A percentile compares a stretch with the other conserved stretches of the same genome.
These are phyloP conservation scores for Phalaenopsis equestris DNA, from an alignment of 106 monocot genomes.

Conservation along the genomic window DNA sequence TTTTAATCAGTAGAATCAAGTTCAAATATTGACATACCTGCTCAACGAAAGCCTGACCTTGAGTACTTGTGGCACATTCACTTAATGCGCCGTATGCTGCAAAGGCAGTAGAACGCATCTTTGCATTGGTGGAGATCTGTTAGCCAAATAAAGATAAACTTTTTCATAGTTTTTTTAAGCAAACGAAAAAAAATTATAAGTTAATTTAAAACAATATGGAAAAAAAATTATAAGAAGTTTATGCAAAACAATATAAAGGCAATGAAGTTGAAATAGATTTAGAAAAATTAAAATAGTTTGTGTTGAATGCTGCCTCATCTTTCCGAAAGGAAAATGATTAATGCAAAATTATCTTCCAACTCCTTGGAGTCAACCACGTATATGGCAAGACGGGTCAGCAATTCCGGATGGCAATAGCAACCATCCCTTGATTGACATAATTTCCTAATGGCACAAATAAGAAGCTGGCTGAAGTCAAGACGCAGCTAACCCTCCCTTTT, in stretches of 20 bases:
- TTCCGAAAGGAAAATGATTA: too few species aligned
- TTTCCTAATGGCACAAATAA: too few species aligned
- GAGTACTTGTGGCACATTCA: constrained; percentile 46
- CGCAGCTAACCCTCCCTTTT: too few species aligned
- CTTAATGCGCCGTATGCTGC: constrained; percentile 87
- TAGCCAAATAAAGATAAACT: neutral
- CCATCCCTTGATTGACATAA: too few species aligned
- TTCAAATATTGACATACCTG: constrained; percentile 41
- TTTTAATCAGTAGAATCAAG: neutral
- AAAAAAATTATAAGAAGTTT: neutral
- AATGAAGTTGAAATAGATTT: neutral
- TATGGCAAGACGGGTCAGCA: too few species aligned
- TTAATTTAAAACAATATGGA: neutral
- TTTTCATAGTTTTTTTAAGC: neutral
- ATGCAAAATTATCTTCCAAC: too few species aligned
- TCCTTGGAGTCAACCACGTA: too few species aligned
- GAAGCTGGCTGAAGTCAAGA: too few species aligned
- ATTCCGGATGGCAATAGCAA: too few species aligned
- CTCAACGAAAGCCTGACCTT: constrained; percentile 80
- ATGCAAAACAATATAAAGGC: neutral
- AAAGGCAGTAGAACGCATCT: constrained; percentile 85
- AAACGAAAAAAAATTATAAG: neutral
- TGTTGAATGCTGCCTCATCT: too few species aligned
- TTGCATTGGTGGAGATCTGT: constrained; percentile 59
- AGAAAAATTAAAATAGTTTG: neutral